Evolutionary conservation across 208 protist genomes (phyloP), one percentile per base, ranked within the genome.

Genomic region (Wallacemonas sp.): DNA sequence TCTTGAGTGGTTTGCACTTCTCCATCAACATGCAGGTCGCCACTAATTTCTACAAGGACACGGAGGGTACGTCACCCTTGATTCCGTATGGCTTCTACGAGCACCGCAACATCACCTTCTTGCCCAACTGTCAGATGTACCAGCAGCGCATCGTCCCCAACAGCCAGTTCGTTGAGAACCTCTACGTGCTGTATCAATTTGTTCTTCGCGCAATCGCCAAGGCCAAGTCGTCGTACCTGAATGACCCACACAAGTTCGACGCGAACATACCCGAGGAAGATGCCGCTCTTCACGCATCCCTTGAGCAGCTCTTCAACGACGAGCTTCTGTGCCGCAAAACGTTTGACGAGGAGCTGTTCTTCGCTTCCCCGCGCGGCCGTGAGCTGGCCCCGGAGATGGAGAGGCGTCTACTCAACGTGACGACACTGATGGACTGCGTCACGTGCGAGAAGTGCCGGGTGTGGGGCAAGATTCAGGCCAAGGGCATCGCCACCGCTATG

Each of bases 381-480:
- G 47, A 75, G 21, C 72, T 93, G 21, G 70, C 89, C 17, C 79
- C 80, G 2, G 70, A 90, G 77, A 95, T 97, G 73, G 88, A 85
- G 67, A 31, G 22, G 6, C 80, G 90, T 49, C 80, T 96, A 69
- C 44, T 68, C 1, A 97, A 97, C 55, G 82, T 96, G 15, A 91
- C 86, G 30, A 78, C 33, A 17, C 54, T 96, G 38, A 96, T 97
- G 88, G 90, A 97, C 66, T 97, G 93, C 66, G 88, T 97, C 12
- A 82, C 87, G 4, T 97, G 93, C 77, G 90, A 97, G 66, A 97
- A 96, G 69, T 97, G 93, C 55, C 86, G 89, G 49, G 77, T 96
- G 19, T 96, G 91, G 90, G 93, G 91, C 6, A 97, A 97, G 63
- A 66, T 97, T 30, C 69, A 94, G 60, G 89, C 80, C 19, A 91